phyloP scores from a whole-genome alignment of 257 asterid species.

The Gentiana macrophylla region DNA sequence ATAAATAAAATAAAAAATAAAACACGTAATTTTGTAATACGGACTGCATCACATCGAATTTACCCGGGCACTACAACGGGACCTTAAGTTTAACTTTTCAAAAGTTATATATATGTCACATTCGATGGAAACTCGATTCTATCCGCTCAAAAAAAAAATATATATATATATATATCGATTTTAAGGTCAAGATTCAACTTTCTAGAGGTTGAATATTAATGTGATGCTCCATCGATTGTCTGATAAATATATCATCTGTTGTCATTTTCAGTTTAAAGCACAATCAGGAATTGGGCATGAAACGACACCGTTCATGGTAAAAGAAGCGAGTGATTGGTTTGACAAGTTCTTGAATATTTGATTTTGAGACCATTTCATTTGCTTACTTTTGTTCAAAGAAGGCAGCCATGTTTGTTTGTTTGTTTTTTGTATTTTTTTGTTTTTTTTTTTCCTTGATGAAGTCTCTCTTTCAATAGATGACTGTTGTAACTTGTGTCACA shows the following conservation, averaged over 20 bases:
- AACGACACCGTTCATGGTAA: conserved; percentile 78
- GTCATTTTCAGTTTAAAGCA: conserved; percentile 37
- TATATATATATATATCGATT: background rate
- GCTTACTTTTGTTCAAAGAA: too few relatives aligned
- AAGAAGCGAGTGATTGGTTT: conserved; percentile 65
- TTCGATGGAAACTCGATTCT: too few relatives aligned
- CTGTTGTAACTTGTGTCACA: too few relatives aligned
- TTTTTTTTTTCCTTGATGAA: too few relatives aligned
- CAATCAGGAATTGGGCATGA: conserved; percentile 61
- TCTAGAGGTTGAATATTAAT: background rate
- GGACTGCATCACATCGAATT: background rate
- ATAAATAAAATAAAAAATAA: too few relatives aligned
- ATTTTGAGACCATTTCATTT: too few relatives aligned
- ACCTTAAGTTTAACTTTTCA: background rate
- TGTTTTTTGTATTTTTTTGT: too few relatives aligned
- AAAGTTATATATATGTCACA: background rate
- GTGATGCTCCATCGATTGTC: background rate
- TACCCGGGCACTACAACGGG: background rate
- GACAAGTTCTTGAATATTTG: conserved; percentile 21
- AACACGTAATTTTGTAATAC: too few relatives aligned
- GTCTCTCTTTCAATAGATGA: too few relatives aligned
- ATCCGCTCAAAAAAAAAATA: background rate
- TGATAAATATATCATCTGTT: background rate
- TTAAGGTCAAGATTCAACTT: background rate
- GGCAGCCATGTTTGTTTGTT: too few relatives aligned